Evolutionary conservation across 2,329 filamentous ascomycete species (phyloP).

Genomic region (Simplicillium aogashimaense): DNA sequence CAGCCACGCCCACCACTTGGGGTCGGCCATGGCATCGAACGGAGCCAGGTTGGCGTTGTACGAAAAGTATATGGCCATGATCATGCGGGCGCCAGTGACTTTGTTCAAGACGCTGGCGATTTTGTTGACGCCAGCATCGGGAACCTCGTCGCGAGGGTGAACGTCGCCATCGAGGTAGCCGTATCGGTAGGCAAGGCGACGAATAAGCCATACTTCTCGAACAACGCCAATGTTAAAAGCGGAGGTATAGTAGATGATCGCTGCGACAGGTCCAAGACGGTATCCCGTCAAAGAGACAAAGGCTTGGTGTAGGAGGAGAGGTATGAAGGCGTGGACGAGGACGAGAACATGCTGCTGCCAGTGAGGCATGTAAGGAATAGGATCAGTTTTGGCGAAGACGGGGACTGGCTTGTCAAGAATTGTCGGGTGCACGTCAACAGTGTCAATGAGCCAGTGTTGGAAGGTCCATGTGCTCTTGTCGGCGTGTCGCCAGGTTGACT

Average conservation of each 20-base stretch:
- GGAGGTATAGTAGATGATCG: constrained; percentile 23
- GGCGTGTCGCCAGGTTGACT: constrained; percentile 21
- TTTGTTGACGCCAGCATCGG: constrained; percentile 22
- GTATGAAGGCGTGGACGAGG: constrained; percentile 22
- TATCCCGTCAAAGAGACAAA: constrained; percentile 17
- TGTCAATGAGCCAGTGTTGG: constrained; percentile 18
- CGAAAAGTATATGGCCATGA: constrained; percentile 20
- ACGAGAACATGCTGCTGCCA: constrained; percentile 24
- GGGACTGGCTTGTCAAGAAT: constrained; percentile 20
- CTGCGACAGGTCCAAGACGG: constrained; percentile 16
- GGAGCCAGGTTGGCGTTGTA: constrained; percentile 18
- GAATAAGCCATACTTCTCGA: constrained; percentile 23
- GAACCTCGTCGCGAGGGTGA: constrained; percentile 28
- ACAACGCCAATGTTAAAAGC: constrained; percentile 25
- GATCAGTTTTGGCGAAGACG: constrained; percentile 24
- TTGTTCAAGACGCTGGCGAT: constrained; percentile 20
- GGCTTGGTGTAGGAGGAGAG: constrained; percentile 22
- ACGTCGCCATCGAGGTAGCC: constrained; percentile 30
- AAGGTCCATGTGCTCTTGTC: constrained; percentile 16
- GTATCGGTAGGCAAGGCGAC: constrained; percentile 22
- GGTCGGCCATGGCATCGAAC: constrained; percentile 12
- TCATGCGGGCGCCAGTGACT: constrained; percentile 18
- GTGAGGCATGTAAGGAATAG: constrained; percentile 23
- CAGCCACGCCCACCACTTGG: constrained; percentile 17
- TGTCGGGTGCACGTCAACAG: constrained; percentile 15